Percentiles rank a stretch among this genome's conserved stretches.
These are phyloP conservation scores for Chytridiales sp. DNA, from an alignment of 371 early-diverging fungal genomes.

Conservation along the genomic window DNA sequence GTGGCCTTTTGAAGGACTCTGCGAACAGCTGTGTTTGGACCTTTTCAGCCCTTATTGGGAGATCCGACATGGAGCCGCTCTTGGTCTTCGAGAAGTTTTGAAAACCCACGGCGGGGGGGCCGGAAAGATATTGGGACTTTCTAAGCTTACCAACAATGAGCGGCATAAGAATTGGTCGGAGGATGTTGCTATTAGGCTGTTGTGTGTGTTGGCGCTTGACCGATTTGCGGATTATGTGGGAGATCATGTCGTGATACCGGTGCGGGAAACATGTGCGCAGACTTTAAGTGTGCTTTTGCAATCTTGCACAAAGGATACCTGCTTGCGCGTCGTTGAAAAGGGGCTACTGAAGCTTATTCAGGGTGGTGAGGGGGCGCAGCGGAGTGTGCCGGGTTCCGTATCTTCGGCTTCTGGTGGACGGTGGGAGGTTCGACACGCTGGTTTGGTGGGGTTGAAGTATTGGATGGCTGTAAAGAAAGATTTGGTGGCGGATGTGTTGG, in stretches of 20 bases:
- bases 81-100: conserved; percentile 87
- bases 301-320: conserved; percentile 39
- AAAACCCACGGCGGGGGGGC: conserved; percentile 85
- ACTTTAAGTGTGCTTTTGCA: conserved; percentile 83
- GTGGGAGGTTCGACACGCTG: conserved; percentile 94
- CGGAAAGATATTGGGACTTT: conserved; percentile 62
- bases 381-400: background rate
- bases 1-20: conserved; percentile 92
- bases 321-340: conserved; percentile 36
- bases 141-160: conserved; percentile 58
- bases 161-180: conserved; percentile 80
- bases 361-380: conserved; percentile 5
- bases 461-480: conserved; percentile 90
- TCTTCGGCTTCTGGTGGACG: conserved; percentile 31
- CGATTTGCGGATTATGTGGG: conserved; percentile 96
- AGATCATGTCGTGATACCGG: conserved; percentile 93
- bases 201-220: conserved; percentile 92
- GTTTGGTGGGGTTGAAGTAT: conserved; percentile 93
- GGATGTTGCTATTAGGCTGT: conserved; percentile 81
- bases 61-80: conserved; percentile 93
- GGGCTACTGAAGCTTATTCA: conserved; percentile 45
- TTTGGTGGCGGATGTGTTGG: conserved; percentile 64
- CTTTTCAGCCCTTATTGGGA: conserved; percentile 90
- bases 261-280: conserved; percentile 94
- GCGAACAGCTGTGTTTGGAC: conserved; percentile 86